Percentiles rank a stretch among this genome's conserved stretches.
Conservation (phyloP, 1,284 basidiomycete genomes). For the Irpex lacteus region DNA sequence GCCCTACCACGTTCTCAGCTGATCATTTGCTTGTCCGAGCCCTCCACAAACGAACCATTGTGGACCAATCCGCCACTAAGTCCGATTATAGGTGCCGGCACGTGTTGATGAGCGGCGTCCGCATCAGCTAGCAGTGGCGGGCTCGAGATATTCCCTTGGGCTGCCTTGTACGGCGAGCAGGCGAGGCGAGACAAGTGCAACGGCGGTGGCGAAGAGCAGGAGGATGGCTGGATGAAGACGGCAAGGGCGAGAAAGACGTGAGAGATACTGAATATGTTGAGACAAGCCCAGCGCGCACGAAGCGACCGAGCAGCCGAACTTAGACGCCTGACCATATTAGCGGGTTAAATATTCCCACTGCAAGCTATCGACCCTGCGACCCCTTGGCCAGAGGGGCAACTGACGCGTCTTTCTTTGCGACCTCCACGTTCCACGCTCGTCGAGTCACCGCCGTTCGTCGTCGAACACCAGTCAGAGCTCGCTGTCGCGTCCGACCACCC, state of each 20-base stretch:
- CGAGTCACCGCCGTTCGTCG: background rate
- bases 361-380: slow-evolving; percentile 4
- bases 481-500: slow-evolving; percentile 6
- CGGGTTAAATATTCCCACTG: background rate
- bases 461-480: slow-evolving; percentile 10
- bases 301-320: background rate
- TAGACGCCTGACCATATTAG: background rate
- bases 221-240: background rate
- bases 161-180: background rate
- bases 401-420: slow-evolving; percentile 17
- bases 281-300: background rate
- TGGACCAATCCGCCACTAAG: background rate
- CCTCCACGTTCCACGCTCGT: slow-evolving; percentile 8
- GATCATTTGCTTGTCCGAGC: too few relatives aligned
- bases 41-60: background rate
- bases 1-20: background rate
- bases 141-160: background rate
- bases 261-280: background rate
- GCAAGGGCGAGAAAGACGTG: background rate
- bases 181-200: background rate
- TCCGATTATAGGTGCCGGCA: background rate
- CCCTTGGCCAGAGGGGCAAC: slow-evolving; percentile 1
- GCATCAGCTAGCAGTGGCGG: background rate
- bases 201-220: background rate
- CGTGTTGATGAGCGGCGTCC: background rate